A percentile compares a stretch with the other conserved stretches of the same genome.
Evolutionary conservation across 176 grass and related monocot genomes (phyloP).

Genomic region (Rhynchospora breviuscula): DNA sequence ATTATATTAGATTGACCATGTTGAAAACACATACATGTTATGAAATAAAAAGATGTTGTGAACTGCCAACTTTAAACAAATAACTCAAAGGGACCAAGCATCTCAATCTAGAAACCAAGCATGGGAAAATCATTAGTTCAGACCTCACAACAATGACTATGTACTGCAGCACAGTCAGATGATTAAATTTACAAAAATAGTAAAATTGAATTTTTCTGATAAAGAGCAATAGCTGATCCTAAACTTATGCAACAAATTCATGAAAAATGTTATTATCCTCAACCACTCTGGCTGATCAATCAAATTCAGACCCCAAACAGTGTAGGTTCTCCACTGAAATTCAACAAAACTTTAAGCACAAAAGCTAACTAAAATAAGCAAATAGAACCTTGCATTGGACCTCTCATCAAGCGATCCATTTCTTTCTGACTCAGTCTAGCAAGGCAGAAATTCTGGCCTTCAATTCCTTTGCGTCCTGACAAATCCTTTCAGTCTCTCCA

Average conservation of each 20-base stretch:
- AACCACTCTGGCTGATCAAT: no score
- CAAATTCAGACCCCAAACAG: background rate
- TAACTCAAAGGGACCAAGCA: no score
- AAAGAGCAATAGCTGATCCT: background rate
- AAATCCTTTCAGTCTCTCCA: constrained; percentile 72
- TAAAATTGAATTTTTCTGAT: background rate
- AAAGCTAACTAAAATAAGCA: constrained; percentile 14
- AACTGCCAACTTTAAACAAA: no score
- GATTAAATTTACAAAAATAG: background rate
- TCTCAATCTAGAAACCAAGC: no score
- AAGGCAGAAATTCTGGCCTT: constrained; percentile 63
- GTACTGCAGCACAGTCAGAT: background rate
- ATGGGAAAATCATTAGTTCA: background rate
- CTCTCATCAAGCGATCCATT: constrained; percentile 83
- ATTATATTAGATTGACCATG: no score
- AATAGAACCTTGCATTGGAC: constrained; percentile 69
- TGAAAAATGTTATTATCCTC: background rate
- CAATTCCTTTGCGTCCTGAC: constrained; percentile 88
- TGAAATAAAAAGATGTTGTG: no score
- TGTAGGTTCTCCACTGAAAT: background rate
- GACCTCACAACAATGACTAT: background rate
- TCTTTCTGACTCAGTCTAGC: constrained; percentile 75
- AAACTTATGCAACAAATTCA: background rate
- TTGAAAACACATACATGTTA: no score
- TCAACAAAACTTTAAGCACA: background rate